Base-by-base conservation (phyloP, 1,284 basidiomycete genomes). In the Coniophora puteana region DNA sequence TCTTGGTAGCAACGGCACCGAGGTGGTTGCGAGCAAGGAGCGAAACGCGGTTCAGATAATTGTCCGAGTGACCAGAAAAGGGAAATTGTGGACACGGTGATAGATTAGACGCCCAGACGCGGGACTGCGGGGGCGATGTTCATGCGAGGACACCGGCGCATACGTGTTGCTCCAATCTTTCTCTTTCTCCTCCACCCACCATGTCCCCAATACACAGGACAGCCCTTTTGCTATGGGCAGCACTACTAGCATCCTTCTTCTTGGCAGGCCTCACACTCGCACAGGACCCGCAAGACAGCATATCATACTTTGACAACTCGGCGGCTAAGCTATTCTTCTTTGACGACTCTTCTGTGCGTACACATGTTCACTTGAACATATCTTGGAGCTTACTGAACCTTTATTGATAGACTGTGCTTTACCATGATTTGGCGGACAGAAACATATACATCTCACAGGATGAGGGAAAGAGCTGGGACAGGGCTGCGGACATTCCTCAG, bases 301-400 rank as follows among this genome's bases (percentile, higher is more conserved):
- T 83, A 39, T 71, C 61, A 25, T 64, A 69, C 42, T 88, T 88
- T 58, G 52, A 69, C 36, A 88, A 89, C 60, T 67, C 90, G n/a
- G 93, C 94, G 1, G 74, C 76, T n/a, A 73, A 78, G 51, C 63
- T 97, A 40, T 87, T 89, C 70, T 97, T 93, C 74, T 95, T 98
- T 67, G 89, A 95, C 51, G 94, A 96, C 67, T 85, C 89, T 5
- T 64, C 83, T 29, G 91, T 93, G 48, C 50, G 72, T 65, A 56
- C 34, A 12, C 36, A 26, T 31, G 31, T 41, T 14, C 31, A 38
- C 42, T n/a, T 27, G 17, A 22, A 12, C 13, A 36, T 18, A 34
- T 10, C n/a, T 20, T 22, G 39, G 13, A 33, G 22, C 16, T 42
- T 14, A 20, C 43, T 36, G 5, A 26, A 32, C 36, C 33, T 26